Evolutionary conservation across 306 rosid genomes (phyloP).

Genomic region (Potentilla sterilis): DNA sequence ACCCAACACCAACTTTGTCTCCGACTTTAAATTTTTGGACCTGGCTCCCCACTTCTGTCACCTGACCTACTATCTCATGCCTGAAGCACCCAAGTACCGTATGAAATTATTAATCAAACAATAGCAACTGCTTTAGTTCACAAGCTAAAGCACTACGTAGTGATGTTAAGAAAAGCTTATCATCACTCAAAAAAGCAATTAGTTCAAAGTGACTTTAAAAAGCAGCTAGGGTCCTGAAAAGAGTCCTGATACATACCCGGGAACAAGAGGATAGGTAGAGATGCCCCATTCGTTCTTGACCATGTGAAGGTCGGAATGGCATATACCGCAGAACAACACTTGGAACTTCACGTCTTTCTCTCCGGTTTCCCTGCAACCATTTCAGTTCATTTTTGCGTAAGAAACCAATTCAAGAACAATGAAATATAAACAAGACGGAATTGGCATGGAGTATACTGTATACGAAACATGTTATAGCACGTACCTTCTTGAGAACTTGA

Average conservation of each 20-base stretch:
- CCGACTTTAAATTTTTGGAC: conserved; percentile 34
- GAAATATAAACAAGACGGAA: neutral
- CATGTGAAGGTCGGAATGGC: conserved; percentile 31
- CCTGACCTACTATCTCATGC: conserved; percentile 34
- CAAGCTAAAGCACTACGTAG: neutral
- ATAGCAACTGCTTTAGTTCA: neutral
- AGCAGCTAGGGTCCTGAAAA: neutral
- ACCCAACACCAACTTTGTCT: conserved; percentile 36
- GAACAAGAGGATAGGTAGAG: conserved; percentile 19
- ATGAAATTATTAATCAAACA: neutral
- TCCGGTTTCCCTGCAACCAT: conserved; percentile 24
- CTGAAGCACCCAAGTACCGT: conserved; percentile 10
- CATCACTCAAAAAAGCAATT: neutral
- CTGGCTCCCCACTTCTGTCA: conserved; percentile 28
- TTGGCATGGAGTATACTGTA: neutral
- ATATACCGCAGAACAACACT: conserved; percentile 28
- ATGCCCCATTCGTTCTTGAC: conserved; percentile 23
- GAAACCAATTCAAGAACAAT: neutral
- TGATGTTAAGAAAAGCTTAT: too few relatives aligned
- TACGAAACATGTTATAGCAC: neutral
- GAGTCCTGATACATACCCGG: conserved; percentile 10
- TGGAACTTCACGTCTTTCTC: conserved; percentile 24
- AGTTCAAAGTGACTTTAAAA: neutral
- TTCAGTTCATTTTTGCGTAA: neutral
- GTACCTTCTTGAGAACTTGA: conserved; percentile 35